Percentiles rank a stretch among this genome's conserved stretches.
phyloP scores from a whole-genome alignment of 2,329 filamentous ascomycete species.

The Colletotrichum tropicicola region DNA sequence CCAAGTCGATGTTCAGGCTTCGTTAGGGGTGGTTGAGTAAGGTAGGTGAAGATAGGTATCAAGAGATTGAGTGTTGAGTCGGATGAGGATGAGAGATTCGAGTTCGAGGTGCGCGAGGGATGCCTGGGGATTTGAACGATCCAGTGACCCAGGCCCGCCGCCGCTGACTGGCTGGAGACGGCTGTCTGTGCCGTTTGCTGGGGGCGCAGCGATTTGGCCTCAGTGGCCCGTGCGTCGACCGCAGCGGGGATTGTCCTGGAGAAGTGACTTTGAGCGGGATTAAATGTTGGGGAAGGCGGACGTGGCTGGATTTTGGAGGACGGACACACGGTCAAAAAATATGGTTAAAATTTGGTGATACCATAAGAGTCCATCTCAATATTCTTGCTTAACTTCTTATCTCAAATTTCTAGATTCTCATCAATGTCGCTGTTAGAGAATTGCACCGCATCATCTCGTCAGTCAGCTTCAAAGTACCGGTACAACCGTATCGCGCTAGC shows the following conservation, averaged over 20 bases:
- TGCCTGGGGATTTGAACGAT: constrained; percentile 30
- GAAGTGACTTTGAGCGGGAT: neutral
- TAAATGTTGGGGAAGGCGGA: constrained; percentile 6
- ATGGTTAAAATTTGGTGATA: too few species aligned
- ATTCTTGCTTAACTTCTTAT: too few species aligned
- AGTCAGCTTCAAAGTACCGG: neutral
- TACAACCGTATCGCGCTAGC: neutral
- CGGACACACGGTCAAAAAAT: too few species aligned
- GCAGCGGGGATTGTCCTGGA: neutral
- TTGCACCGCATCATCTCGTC: neutral
- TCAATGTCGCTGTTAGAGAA: too few species aligned
- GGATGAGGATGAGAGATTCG: constrained; percentile 17
- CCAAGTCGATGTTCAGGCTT: neutral
- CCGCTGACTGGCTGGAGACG: neutral
- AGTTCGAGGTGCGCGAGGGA: constrained; percentile 16
- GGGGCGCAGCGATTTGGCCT: constrained; percentile 30
- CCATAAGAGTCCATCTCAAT: too few species aligned
- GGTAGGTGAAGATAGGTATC: neutral
- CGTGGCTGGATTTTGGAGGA: too few species aligned
- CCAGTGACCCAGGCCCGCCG: constrained; percentile 15
- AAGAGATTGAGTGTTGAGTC: constrained; percentile 3
- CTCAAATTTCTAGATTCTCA: too few species aligned
- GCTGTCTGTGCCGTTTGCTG: constrained; percentile 10
- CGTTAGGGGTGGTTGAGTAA: neutral
- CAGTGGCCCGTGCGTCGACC: constrained; percentile 22